Base-by-base conservation (phyloP, 495 filamentous ascomycete genomes). In the Clohesyomyces aquaticus region DNA sequence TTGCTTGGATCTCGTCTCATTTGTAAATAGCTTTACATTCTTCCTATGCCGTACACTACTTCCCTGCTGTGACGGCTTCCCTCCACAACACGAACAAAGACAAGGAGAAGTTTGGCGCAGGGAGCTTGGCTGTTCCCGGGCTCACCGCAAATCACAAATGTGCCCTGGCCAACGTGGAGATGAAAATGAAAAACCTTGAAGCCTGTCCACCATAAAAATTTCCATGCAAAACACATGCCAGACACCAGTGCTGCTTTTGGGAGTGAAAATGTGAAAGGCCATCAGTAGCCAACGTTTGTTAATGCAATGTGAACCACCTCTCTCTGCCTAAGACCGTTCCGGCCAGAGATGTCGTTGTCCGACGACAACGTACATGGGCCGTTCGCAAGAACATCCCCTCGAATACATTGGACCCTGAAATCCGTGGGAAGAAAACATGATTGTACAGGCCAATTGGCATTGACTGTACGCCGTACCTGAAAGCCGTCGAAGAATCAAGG, bases 221-320 rank as follows among this genome's bases (percentile, higher is more conserved):
- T 42, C 60, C 59, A 68, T 64, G 65, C 59, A 63, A 68, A 63
- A 28, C 65, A n/a, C n/a, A n/a, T n/a, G n/a, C 53, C 42, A 41
- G 26, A 59, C 54, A 59, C 65, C 65, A 49, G 41, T 55, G 58
- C 29, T 51, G 27, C 50, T 68, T 68, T 68, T 56, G 46, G n/a
- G 26, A 27, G 14, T 38, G 32, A 25, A 62, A 21, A 49, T n/a
- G n/a, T n/a, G 25, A 14, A 22, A 45, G 60, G 47, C 49, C 42
- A 42, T 55, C 14, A 23, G 43, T 55, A 63, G 65, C 65, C 54
- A 59, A 53, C 51, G 16, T 29, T n/a, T n/a, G n/a, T n/a, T 19
- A 32, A 63, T 63, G 60, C 60, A 63, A 35, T 48, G n/a, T n/a
- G 26, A 48, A 56, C 47, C 52, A 29, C 22, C 25, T 28, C 55